Evolutionary conservation across 2,329 filamentous ascomycete species (phyloP), one percentile per base, ranked within the genome.

Genomic region (Decorospora gaudefroyi): DNA sequence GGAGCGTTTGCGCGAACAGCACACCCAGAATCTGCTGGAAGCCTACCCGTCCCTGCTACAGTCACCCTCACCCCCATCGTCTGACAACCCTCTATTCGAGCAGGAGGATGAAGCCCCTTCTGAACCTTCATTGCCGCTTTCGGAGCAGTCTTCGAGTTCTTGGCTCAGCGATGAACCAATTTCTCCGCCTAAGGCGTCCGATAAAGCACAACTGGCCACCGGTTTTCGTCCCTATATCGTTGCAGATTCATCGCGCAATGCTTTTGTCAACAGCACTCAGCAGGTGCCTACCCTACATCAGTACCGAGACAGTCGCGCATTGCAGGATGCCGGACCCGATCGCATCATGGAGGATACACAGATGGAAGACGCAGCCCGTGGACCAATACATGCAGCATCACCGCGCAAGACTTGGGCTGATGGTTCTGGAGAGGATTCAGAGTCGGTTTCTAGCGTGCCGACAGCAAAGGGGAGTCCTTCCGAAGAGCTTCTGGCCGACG

Each of bases 241-340:
- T 6, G 38, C 53, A 8, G 66, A 72, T 21, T 62, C 70, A 18
- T 71, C 67, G 12, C 62, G 61, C 10, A 73, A 62, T 53, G 66
- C 71, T 12, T 71, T 74, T 30, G 67, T 72, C 46, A 75, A 75
- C 55, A 74, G 72, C 46, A 71, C 71, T 3, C 69, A 75, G 37
- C 67, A 68, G 15, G 55, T 71, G 7, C 69, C 69, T 4, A 72
- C 67, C 4, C 36, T 70, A 9, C 46, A 51, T 25, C 61, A 62
- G 7, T 53, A 51, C 25, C 29, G 35, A 19, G 43, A 53, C 16
- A 19, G 42, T 11, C 34, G 27, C 11, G 39, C 29, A 16, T n/a
- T 28, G 11, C 53, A 28, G 25, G 33, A 50, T 19, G n/a, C 40
- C 11, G 27, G 42, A 1, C 34, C 41, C 13, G 48, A 53, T 8